phyloP scores from a whole-genome alignment of 2,329 filamentous ascomycete genomes.

The Neopestalotiopsis sp. region DNA sequence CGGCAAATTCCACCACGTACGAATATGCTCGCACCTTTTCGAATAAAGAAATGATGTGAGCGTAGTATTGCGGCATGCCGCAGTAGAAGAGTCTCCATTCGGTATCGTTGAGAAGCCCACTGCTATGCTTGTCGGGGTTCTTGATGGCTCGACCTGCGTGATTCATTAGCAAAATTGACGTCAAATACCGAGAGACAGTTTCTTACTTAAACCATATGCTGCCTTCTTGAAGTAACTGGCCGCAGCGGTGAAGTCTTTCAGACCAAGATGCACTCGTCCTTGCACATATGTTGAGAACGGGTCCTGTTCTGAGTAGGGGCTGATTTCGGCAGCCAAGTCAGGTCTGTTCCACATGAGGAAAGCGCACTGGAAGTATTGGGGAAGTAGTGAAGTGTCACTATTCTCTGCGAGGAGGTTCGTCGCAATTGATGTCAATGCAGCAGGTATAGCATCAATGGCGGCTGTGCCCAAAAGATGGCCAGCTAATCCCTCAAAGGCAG shows the following conservation, averaged over 20 bases:
- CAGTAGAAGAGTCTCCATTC: slow-evolving; percentile 74
- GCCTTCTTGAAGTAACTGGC: slow-evolving; percentile 81
- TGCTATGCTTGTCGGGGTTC: slow-evolving; percentile 59
- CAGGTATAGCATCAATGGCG: slow-evolving; percentile 54
- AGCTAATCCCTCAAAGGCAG: slow-evolving; percentile 64
- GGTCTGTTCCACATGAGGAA: slow-evolving; percentile 64
- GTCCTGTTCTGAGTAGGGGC: slow-evolving; percentile 60
- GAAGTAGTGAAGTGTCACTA: slow-evolving; percentile 69
- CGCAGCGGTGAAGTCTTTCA: slow-evolving; percentile 76
- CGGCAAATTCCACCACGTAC: slow-evolving; percentile 83
- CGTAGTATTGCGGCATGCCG: slow-evolving; percentile 84
- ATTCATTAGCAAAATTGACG: slow-evolving; percentile 29
- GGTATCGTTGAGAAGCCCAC: slow-evolving; percentile 74
- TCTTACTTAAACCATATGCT: slow-evolving; percentile 81
- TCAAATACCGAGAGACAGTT: background rate
- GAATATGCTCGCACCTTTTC: slow-evolving; percentile 79
- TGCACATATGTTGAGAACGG: slow-evolving; percentile 81
- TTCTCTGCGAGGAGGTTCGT: slow-evolving; percentile 68
- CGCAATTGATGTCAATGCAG: slow-evolving; percentile 70
- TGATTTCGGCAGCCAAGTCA: slow-evolving; percentile 64
- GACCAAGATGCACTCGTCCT: slow-evolving; percentile 76
- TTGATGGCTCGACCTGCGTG: slow-evolving; percentile 48
- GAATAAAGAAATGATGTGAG: slow-evolving; percentile 83
- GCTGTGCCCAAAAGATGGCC: slow-evolving; percentile 68
- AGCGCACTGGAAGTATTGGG: slow-evolving; percentile 66